Percentiles rank a stretch among this genome's conserved stretches.
These are phyloP conservation scores for Parietichytrium sp. DNA, from an alignment of 108 stramenopile species.

Conservation along the genomic window DNA sequence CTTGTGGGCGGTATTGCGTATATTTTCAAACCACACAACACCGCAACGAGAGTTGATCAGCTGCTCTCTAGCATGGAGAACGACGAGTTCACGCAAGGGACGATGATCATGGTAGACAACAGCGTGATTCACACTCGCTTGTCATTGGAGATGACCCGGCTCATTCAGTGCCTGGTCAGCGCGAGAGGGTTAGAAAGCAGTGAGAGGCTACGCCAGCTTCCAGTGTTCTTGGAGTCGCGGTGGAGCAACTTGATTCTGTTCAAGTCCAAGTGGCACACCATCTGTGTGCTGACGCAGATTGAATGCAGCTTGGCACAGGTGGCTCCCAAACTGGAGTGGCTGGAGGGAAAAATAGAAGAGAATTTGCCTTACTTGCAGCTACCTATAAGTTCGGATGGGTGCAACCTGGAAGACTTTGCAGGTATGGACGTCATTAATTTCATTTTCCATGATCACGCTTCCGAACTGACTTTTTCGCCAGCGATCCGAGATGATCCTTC, in stretches of 20 bases:
- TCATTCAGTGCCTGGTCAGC: not conserved
- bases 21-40: not conserved
- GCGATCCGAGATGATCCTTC: not conserved
- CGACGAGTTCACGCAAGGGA: not conserved
- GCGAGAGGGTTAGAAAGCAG: no score
- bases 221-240: not conserved
- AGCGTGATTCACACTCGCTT: not conserved
- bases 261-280: not conserved
- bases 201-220: not conserved
- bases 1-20: not conserved
- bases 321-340: not conserved
- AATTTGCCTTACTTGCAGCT: not conserved
- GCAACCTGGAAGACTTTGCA: not conserved
- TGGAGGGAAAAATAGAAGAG: not conserved
- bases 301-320: not conserved
- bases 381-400: not conserved
- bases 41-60: not conserved
- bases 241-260: slow-evolving; percentile 4
- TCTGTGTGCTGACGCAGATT: not conserved
- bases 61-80: not conserved
- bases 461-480: not conserved
- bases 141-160: not conserved
- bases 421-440: not conserved
- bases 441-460: not conserved
- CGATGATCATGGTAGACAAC: not conserved